These are phyloP conservation scores for Sphaerulina vaccinii DNA, from an alignment of 2,329 filamentous ascomycete species.

Conservation along the genomic window DNA sequence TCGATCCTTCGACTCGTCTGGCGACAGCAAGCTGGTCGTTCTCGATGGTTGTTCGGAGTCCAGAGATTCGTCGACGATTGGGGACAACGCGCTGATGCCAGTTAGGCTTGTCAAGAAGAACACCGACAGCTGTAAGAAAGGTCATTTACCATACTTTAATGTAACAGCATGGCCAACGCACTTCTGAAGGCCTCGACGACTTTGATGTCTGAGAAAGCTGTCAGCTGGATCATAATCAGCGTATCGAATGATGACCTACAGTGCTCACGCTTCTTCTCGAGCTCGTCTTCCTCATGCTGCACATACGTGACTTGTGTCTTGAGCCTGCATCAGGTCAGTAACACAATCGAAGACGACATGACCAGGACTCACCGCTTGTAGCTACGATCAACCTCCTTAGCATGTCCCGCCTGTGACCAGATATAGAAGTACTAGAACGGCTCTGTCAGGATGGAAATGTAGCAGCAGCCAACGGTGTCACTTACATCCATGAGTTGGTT, in stretches of 20 bases:
- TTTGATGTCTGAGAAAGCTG: conserved; percentile 40
- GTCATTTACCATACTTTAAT: conserved; percentile 24
- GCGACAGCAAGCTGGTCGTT: neutral
- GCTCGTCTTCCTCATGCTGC: conserved; percentile 66
- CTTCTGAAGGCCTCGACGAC: conserved; percentile 51
- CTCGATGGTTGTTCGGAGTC: neutral
- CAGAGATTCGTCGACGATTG: conserved; percentile 7
- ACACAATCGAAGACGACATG: neutral
- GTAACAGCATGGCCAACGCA: conserved; percentile 47
- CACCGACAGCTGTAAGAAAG: conserved; percentile 23
- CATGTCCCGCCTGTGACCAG: conserved; percentile 72
- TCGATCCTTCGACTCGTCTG: neutral
- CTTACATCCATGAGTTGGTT: conserved; percentile 59
- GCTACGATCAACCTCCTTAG: conserved; percentile 73
- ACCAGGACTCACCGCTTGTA: conserved; percentile 69
- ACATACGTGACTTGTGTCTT: conserved; percentile 78
- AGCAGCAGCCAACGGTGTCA: neutral
- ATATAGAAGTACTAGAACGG: conserved; percentile 67
- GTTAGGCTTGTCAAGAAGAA: conserved; percentile 26
- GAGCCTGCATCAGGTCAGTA: conserved; percentile 52
- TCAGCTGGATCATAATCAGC: conserved; percentile 21
- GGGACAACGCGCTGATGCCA: conserved; percentile 16
- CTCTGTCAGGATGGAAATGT: neutral
- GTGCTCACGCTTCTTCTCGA: conserved; percentile 75
- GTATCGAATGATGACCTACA: conserved; percentile 56